These are phyloP conservation scores for Hydrangea macrophylla DNA, from an alignment of 148 eudicot genomes.

Conservation along the genomic window DNA sequence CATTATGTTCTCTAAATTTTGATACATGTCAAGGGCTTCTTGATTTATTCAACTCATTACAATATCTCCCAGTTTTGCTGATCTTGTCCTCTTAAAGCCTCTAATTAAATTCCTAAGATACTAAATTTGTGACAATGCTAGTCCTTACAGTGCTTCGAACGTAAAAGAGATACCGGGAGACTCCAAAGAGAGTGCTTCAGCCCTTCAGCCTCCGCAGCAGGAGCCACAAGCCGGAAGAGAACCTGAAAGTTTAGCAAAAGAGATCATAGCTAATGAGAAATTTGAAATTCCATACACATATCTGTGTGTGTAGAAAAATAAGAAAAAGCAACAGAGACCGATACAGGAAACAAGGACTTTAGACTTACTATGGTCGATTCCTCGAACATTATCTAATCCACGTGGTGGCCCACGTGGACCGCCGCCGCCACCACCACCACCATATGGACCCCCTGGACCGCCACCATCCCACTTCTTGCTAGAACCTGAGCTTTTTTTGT, in stretches of 20 bases:
- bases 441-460: conserved; percentile 87
- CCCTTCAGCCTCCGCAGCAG: conserved; percentile 64
- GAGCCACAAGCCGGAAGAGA: conserved; percentile 95
- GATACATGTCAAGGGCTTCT: not conserved
- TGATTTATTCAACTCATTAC: not conserved
- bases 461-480: conserved; percentile 98
- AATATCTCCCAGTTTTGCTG: not conserved
- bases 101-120: not conserved
- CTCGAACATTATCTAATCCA: conserved; percentile 73
- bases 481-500: conserved; percentile 67
- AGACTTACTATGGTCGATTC: conserved; percentile 78
- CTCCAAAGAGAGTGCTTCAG: not conserved
- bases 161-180: not conserved
- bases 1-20: no score
- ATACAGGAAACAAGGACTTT: not conserved
- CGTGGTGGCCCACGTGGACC: conserved; percentile 93
- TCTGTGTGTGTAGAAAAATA: not conserved
- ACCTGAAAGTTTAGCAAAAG: conserved; percentile 33
- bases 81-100: not conserved
- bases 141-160: not conserved
- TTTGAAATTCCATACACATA: not conserved
- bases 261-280: no score
- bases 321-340: not conserved
- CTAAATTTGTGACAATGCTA: not conserved
- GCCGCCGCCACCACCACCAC: conserved; percentile 90